Base-by-base conservation (phyloP, 2,329 filamentous ascomycete species). In the Ophiocordyceps camponoti-floridani region DNA sequence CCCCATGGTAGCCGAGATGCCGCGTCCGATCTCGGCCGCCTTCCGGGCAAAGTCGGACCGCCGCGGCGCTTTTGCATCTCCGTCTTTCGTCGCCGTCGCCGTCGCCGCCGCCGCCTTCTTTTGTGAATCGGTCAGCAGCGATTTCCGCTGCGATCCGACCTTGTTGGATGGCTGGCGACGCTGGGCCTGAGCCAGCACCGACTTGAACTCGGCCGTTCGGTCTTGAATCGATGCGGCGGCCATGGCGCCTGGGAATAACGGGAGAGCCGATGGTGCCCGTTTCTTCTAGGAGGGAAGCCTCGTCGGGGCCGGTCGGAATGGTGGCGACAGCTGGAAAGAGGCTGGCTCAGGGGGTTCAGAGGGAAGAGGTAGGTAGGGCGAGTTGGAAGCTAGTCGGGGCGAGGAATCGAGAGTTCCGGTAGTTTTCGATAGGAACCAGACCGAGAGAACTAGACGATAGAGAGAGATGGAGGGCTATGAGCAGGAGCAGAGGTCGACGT, bases 181-280 rank as follows among this genome's bases (percentile, higher is more conserved):
- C 64, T 94, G 86, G 44, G 85, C 84, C 60, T 94, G 85, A 41
- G 76, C 71, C 49, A 96, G 77, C 56, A 96, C 93, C 51, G 87
- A 84, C 61, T 81, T 82, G 73, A 98, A 98, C 72, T 98, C 91
- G 58, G 79, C 75, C 47, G 91, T 98, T 58, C 91, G 85, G 68
- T 98, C 91, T 70, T 98, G 91, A 62, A 96, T 94, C 44, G 87
- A 89, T 48, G 72, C 61, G 58, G 77, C 70, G 46, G 75, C 75
- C 77, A 81, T 81, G 47, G 46, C 46, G 47, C 46, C 47, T 46
- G 14, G 4, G 26, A 11, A 13, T 14, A 37, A 37, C n/a, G 11
- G 11, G 13, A n/a, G 33, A 13, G n/a, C 23, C 33, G 33, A 37
- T 14, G 33, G 13, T 37, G 13, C 33, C n/a, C 33, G 33, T 37